A percentile compares a stretch with the other conserved stretches of the same genome.
These are phyloP conservation scores for Botryotinia calthae DNA, from an alignment of 2,329 filamentous ascomycete genomes.

Conservation along the genomic window DNA sequence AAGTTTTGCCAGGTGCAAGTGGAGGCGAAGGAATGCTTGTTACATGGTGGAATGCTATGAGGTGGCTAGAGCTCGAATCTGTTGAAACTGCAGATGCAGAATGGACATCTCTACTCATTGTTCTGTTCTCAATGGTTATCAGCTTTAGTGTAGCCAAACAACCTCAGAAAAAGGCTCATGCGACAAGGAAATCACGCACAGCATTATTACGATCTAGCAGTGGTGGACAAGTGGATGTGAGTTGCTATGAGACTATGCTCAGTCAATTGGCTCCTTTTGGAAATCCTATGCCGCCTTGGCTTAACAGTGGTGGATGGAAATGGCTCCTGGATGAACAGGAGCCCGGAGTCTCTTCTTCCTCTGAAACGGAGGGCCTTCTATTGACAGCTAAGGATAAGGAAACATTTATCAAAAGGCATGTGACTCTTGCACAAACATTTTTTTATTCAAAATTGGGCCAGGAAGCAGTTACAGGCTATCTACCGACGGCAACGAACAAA, in stretches of 20 bases:
- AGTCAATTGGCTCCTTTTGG: constrained; percentile 42
- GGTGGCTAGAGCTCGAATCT: constrained; percentile 59
- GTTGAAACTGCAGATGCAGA: constrained; percentile 53
- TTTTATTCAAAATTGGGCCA: constrained; percentile 58
- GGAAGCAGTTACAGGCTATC: constrained; percentile 51
- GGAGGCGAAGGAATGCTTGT: constrained; percentile 60
- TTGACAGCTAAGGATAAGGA: constrained; percentile 49
- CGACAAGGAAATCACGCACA: constrained; percentile 41
- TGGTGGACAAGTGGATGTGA: constrained; percentile 41
- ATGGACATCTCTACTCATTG: constrained; percentile 66
- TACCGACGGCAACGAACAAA: constrained; percentile 58
- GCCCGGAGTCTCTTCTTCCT: constrained; percentile 29
- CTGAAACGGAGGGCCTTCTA: constrained; percentile 22
- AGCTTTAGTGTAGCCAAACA: constrained; percentile 49
- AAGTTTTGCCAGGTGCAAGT: constrained; percentile 58
- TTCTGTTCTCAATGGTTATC: constrained; percentile 63
- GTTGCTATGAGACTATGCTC: constrained; percentile 49
- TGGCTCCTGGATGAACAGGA: constrained; percentile 64
- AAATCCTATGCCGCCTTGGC: constrained; percentile 49
- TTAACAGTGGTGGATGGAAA: constrained; percentile 64
- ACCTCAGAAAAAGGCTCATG: constrained; percentile 39
- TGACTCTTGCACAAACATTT: constrained; percentile 63
- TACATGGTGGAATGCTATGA: constrained; percentile 71
- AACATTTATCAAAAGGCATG: constrained; percentile 51
- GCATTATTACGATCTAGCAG: constrained; percentile 50